A percentile compares a stretch with the other conserved stretches of the same genome.
These are phyloP conservation scores for Exophiala sideris DNA, from an alignment of 2,329 filamentous ascomycete genomes.

Conservation along the genomic window DNA sequence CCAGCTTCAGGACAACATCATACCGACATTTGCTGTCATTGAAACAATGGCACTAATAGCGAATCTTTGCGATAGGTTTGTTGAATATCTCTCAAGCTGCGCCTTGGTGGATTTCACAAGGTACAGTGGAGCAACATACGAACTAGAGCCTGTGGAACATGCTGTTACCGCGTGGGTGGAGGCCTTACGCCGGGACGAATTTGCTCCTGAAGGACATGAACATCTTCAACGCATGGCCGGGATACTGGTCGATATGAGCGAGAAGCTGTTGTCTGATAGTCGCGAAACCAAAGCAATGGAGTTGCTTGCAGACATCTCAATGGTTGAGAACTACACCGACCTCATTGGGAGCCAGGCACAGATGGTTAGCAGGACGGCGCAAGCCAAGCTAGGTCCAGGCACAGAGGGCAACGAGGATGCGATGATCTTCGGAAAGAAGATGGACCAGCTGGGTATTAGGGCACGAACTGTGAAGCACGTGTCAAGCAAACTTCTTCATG, in stretches of 20 bases:
- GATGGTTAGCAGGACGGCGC: slow-evolving; percentile 62
- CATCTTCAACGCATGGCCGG: slow-evolving; percentile 82
- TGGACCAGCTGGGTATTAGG: slow-evolving; percentile 69
- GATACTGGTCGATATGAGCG: slow-evolving; percentile 79
- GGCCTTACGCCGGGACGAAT: slow-evolving; percentile 73
- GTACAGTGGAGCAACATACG: slow-evolving; percentile 76
- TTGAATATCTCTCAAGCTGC: slow-evolving; percentile 67
- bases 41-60: slow-evolving; percentile 84
- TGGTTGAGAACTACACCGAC: slow-evolving; percentile 80
- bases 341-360: slow-evolving; percentile 66
- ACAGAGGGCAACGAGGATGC: slow-evolving; percentile 67
- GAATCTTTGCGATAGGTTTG: slow-evolving; percentile 64
- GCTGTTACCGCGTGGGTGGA: slow-evolving; percentile 88
- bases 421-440: slow-evolving; percentile 65
- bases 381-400: slow-evolving; percentile 57
- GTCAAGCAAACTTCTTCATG: slow-evolving; percentile 71
- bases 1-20: slow-evolving; percentile 68
- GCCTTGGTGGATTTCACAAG: slow-evolving; percentile 72
- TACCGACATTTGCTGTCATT: slow-evolving; percentile 74
- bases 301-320: slow-evolving; percentile 69
- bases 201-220: slow-evolving; percentile 76
- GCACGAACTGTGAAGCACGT: slow-evolving; percentile 81
- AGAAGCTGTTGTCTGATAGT: slow-evolving; percentile 69
- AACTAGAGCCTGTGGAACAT: slow-evolving; percentile 87
- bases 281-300: slow-evolving; percentile 73